Conservation (phyloP, 352 stramenopile species). For the Lagenidium sp. region DNA sequence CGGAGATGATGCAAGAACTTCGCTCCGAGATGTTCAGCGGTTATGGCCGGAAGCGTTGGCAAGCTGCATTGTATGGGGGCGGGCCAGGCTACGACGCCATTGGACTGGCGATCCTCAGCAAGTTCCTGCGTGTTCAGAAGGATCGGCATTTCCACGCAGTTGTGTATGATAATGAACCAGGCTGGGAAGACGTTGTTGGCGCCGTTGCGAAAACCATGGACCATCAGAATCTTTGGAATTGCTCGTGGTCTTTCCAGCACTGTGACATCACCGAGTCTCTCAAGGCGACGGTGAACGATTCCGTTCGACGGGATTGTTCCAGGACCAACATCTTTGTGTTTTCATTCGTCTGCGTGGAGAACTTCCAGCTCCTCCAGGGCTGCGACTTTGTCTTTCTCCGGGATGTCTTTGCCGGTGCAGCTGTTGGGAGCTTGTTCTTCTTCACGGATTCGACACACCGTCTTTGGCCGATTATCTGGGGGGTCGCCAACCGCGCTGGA, state of each 20-base stretch:
- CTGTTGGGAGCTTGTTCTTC: constrained; percentile 34
- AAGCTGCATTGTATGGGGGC: constrained; percentile 50
- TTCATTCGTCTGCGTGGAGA: constrained; percentile 68
- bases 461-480: constrained; percentile 48
- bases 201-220: constrained; percentile 22
- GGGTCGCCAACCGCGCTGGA: constrained; percentile 21
- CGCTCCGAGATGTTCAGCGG: constrained; percentile 40
- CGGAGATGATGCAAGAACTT: constrained; percentile 31
- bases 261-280: constrained; percentile 57
- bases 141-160: constrained; percentile 36
- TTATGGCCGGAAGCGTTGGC: constrained; percentile 13
- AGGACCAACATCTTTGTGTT: constrained; percentile 47
- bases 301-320: constrained; percentile 15
- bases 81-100: constrained; percentile 47
- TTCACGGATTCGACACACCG: constrained; percentile 70
- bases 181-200: constrained; percentile 34
- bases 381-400: constrained; percentile 40
- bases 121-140: constrained; percentile 36
- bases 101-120: constrained; percentile 41
- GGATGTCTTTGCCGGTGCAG: constrained; percentile 30
- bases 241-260: constrained; percentile 27
- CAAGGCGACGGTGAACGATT: constrained; percentile 22
- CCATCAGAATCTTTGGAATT: constrained; percentile 11
- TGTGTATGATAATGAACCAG: constrained; percentile 66
- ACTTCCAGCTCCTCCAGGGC: constrained; percentile 39